These are phyloP conservation scores for Aspergillus sp. DNA, from an alignment of 2,329 filamentous ascomycete species.

Conservation along the genomic window DNA sequence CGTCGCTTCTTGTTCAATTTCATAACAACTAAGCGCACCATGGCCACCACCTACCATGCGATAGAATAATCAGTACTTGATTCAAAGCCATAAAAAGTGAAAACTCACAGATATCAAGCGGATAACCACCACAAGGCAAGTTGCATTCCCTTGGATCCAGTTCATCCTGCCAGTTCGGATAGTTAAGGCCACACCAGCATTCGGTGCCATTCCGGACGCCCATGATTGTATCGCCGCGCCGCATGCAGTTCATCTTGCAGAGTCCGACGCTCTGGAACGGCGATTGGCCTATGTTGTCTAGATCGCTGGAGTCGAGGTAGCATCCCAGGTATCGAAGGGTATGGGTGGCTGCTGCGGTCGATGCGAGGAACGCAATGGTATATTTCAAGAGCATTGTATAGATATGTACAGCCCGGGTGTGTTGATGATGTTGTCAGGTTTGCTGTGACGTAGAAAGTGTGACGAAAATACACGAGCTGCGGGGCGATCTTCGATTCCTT, in stretches of 20 bases:
- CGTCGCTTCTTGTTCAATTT: neutral
- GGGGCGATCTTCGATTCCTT: too few relatives aligned
- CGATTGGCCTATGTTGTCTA: neutral
- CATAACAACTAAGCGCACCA: neutral
- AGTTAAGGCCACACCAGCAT: slow-evolving; percentile 5
- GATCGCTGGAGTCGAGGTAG: neutral
- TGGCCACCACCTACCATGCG: neutral
- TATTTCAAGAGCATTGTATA: neutral
- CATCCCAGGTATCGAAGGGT: neutral
- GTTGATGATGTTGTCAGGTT: too few relatives aligned
- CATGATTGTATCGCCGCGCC: neutral
- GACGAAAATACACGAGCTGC: too few relatives aligned
- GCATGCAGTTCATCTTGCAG: neutral
- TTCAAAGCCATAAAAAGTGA: neutral
- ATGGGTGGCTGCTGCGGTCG: neutral
- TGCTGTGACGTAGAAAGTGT: too few relatives aligned
- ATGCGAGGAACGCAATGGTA: neutral
- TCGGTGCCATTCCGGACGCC: neutral
- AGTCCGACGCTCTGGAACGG: slow-evolving; percentile 2
- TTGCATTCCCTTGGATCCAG: neutral
- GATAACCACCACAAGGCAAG: slow-evolving; percentile 2
- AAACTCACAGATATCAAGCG: neutral
- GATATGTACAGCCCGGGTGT: too few relatives aligned
- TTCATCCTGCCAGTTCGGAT: neutral
- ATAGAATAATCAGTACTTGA: too few relatives aligned